Conservation (phyloP, 225 moss, liverwort and hornwort genomes). For the Lunularia cruciata region DNA sequence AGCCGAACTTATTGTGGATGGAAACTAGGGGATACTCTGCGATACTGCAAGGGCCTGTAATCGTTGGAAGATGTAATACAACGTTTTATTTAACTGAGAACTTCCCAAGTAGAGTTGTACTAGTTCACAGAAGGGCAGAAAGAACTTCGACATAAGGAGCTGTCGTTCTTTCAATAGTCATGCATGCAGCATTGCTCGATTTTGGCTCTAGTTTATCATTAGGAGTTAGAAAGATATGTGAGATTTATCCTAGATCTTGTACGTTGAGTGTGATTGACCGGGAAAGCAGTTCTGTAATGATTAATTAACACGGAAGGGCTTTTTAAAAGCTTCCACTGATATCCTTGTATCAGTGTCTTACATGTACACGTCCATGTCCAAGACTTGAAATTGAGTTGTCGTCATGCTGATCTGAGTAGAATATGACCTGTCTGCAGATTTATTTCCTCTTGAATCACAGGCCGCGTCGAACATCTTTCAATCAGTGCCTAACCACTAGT, state of each 20-base stretch:
- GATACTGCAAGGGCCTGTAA: background rate
- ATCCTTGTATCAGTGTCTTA: background rate
- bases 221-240: background rate
- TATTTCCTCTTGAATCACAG: no score
- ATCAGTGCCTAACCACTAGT: no score
- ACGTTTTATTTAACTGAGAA: background rate
- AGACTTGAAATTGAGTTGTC: no score
- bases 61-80: conserved; percentile 3
- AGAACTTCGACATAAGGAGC: background rate
- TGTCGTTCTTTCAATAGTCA: conserved; percentile 4
- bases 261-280: conserved; percentile 1
- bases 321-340: background rate
- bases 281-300: conserved; percentile 12
- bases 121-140: background rate
- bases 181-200: background rate
- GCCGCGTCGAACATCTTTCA: no score
- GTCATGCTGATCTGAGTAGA: no score
- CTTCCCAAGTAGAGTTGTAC: background rate
- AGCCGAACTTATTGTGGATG: background rate
- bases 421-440: no score
- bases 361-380: no score
- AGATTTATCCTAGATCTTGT: background rate
- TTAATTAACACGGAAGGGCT: conserved; percentile 3
- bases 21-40: background rate
- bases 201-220: background rate